Conservation (phyloP, 441 rosid species). For the Theobroma grandiflorum region DNA sequence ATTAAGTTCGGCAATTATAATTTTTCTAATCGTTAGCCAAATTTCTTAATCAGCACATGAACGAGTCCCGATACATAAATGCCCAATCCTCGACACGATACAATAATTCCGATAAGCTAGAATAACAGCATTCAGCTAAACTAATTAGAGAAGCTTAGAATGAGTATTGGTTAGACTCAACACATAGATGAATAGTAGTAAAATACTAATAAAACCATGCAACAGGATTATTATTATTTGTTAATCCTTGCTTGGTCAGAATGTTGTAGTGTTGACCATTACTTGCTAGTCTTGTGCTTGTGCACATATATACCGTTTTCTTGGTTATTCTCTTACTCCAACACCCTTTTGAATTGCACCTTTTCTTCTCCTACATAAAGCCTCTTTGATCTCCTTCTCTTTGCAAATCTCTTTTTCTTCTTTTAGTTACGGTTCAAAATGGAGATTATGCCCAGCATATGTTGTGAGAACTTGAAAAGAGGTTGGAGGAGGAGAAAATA, state of each 20-base stretch:
- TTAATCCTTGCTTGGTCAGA: too few species aligned
- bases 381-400: not conserved
- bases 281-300: too few species aligned
- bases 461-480: constrained; percentile 33
- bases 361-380: not conserved
- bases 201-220: too few species aligned
- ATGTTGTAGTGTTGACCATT: too few species aligned
- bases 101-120: not conserved
- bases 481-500: constrained; percentile 28
- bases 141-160: too few species aligned
- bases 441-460: constrained; percentile 12
- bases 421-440: not conserved
- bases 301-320: too few species aligned
- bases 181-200: too few species aligned
- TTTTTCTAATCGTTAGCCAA: too few species aligned
- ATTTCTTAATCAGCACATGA: too few species aligned
- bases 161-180: too few species aligned
- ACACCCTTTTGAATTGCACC: not conserved
- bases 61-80: not conserved
- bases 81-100: not conserved
- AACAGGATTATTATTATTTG: too few species aligned
- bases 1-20: too few species aligned
- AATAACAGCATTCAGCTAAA: not conserved
- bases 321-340: not conserved
- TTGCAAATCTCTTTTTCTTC: not conserved